These are phyloP conservation scores for Blastobotrys malaysiensis DNA, from an alignment of 1,139 yeast genomes.

Conservation along the genomic window DNA sequence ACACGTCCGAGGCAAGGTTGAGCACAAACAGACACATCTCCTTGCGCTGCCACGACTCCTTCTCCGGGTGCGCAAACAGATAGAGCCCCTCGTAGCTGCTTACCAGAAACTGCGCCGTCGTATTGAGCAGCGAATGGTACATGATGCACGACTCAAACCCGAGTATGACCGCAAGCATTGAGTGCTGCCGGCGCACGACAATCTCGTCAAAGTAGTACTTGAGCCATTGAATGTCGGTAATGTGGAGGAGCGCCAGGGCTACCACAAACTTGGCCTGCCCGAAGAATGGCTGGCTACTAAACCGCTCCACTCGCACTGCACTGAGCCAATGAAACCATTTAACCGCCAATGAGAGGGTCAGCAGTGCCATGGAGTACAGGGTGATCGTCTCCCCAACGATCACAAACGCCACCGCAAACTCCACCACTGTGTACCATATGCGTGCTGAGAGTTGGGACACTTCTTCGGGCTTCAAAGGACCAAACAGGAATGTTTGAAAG, in stretches of 20 bases:
- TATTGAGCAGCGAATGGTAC: conserved; percentile 18
- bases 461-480: conserved; percentile 18
- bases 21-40: conserved; percentile 12
- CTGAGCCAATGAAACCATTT: conserved; percentile 44
- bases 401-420: conserved; percentile 24
- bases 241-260: conserved; percentile 20
- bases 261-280: conserved; percentile 6
- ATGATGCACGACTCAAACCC: conserved; percentile 23
- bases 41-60: conserved; percentile 11
- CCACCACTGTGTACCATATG: conserved; percentile 25
- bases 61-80: conserved; percentile 10
- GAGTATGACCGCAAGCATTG: conserved; percentile 19
- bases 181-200: conserved; percentile 10
- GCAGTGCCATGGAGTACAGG: conserved; percentile 38
- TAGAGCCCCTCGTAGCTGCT: conserved; percentile 4
- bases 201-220: conserved; percentile 17
- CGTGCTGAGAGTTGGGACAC: conserved; percentile 7
- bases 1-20: conserved; percentile 16
- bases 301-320: conserved; percentile 33
- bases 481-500: conserved; percentile 18
- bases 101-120: conserved; percentile 16
- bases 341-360: conserved; percentile 39
- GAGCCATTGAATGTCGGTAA: conserved; percentile 23
- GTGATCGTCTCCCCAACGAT: conserved; percentile 22
- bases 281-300: conserved; percentile 7